Evolutionary conservation across 805 yeast species (phyloP), one percentile per base, ranked within the genome.

Genomic region (Candida berthetii): DNA sequence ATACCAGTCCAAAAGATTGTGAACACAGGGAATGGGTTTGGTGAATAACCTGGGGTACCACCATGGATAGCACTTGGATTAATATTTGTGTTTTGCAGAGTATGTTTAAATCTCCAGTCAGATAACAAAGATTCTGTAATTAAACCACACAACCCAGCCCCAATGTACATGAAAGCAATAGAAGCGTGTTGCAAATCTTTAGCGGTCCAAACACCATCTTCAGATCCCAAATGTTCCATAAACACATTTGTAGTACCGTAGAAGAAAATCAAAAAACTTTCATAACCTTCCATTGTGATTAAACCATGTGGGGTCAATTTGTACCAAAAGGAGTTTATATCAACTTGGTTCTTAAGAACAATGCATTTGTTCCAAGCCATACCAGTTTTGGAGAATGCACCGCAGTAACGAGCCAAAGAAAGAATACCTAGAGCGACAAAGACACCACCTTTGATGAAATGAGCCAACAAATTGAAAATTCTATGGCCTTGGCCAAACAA

Each of bases 1-100:
- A 83, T 73, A 24, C 99, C 99, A 1, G 98, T 93, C 96, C 96
- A 93, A 65, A 86, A 93, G 28, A 93, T 85, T 2, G 95, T 88
- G 49, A 93, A 76, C 1, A 86, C 80, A 3, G 98, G 97, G 76
- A 93, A 88, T 28, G 97, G 97, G 59, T 93, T 93, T 48, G 95
- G 90, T 1, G 95, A 82, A 60, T 69, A 85, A 0, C 95, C 95
- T 2, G 90, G 90, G 1, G 82, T 62, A 11, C 73, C 71, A 4
- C 65, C 67, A 39, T 54, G 55, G 18, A 56, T 58, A 7, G 55
- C 62, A 29, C 43, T 41, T 14, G 61, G 39, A 35, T 51, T 49
- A 33, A 57, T 53, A 42, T 52, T 53, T 2, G 61, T 54, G 42
- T 58, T 56, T 7, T 48, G 57, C 27, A 60, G 35, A 4, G 69